phyloP scores from a whole-genome alignment of 768 basidiomycete species.

The Boletus reticuloceps region DNA sequence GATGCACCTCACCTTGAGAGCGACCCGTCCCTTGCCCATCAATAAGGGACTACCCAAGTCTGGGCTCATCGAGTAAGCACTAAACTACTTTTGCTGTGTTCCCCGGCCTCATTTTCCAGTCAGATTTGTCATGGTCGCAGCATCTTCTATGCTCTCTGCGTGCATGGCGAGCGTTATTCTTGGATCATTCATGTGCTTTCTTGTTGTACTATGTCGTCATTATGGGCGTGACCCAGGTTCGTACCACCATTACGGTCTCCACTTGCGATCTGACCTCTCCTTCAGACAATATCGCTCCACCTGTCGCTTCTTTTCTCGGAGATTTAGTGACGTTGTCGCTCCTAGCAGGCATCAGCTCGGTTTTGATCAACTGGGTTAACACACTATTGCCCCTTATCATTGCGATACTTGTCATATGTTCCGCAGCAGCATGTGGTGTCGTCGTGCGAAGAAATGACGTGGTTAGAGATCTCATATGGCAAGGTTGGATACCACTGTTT shows the following conservation, averaged over 20 bases:
- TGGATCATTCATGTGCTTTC: conserved; percentile 88
- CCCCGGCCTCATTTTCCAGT: conserved; percentile 7
- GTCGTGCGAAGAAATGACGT: conserved; percentile 63
- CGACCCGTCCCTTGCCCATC: conserved; percentile 23
- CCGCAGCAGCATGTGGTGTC: conserved; percentile 48
- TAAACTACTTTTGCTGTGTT: not conserved
- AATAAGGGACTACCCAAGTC: conserved; percentile 33
- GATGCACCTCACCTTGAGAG: conserved; percentile 10
- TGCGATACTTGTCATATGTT: conserved; percentile 46
- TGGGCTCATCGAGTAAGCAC: conserved; percentile 39
- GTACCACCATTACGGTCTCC: conserved; percentile 7
- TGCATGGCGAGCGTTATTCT: conserved; percentile 74
- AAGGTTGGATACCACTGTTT: conserved; percentile 90
- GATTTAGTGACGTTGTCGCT: conserved; percentile 89
- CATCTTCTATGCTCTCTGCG: conserved; percentile 78
- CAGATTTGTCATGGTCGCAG: conserved; percentile 75
- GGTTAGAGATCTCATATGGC: conserved; percentile 68
- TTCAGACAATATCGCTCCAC: conserved; percentile 92
- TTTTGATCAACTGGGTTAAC: conserved; percentile 64
- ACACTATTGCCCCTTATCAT: conserved; percentile 63
- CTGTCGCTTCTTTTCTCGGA: conserved; percentile 88
- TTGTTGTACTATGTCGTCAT: conserved; percentile 76
- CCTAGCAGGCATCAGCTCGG: conserved; percentile 68
- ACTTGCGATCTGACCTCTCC: not conserved
- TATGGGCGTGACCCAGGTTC: conserved; percentile 82